phyloP scores from a whole-genome alignment of 805 yeast species.

The Schwanniomyces vanrijiae region DNA sequence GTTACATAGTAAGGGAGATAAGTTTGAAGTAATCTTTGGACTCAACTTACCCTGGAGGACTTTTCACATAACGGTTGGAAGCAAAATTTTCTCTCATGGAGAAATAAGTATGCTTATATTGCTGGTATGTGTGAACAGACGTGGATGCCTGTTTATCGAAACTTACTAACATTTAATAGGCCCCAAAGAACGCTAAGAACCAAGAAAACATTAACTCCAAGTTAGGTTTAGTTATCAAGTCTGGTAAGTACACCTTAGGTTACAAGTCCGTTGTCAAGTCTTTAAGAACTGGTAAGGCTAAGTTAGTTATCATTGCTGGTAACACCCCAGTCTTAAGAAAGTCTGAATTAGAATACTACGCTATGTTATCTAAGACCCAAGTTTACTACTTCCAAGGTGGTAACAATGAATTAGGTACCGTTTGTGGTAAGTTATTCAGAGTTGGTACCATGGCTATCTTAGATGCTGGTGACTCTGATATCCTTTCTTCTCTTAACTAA shows the following conservation, averaged over 20 bases:
- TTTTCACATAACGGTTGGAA: background rate
- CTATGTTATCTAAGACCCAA: slow-evolving; percentile 97
- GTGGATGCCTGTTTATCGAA: background rate
- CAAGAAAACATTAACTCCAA: slow-evolving; percentile 96
- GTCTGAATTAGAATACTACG: slow-evolving; percentile 99
- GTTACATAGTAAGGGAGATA: background rate
- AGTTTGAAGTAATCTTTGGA: too few species aligned
- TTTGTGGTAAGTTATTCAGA: slow-evolving; percentile 99
- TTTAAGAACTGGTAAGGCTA: slow-evolving; percentile 98
- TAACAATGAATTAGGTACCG: slow-evolving; percentile 99
- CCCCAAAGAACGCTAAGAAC: slow-evolving; percentile 87
- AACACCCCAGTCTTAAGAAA: slow-evolving; percentile 99
- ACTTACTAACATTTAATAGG: slow-evolving; percentile 58
- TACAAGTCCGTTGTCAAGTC: slow-evolving; percentile 99
- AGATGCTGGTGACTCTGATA: slow-evolving; percentile 99
- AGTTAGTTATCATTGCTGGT: slow-evolving; percentile 96
- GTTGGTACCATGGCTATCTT: slow-evolving; percentile 95
- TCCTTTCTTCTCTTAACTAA: slow-evolving; percentile 62
- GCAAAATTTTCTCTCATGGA: background rate
- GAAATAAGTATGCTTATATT: background rate
- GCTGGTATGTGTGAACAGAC: background rate
- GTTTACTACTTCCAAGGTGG: slow-evolving; percentile 99
- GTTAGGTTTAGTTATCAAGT: slow-evolving; percentile 96
- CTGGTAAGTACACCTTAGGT: slow-evolving; percentile 99
- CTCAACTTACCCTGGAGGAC: background rate